Percentiles rank a stretch among this genome's conserved stretches.
phyloP scores from a whole-genome alignment of 2,329 filamentous ascomycete species.

The Parascedosporium putredinis region DNA sequence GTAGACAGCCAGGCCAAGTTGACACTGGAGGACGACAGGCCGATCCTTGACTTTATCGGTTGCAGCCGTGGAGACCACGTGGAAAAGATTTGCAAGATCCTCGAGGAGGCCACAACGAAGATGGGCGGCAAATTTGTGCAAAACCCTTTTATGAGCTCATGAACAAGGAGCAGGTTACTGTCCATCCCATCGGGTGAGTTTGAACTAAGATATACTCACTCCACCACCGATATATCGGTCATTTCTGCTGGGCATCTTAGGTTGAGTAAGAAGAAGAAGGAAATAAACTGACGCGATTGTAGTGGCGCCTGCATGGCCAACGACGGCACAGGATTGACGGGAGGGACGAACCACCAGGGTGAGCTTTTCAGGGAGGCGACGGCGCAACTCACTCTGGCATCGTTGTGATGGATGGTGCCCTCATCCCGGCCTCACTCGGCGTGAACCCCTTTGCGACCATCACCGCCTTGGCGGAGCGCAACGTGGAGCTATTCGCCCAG shows the following conservation, averaged over 20 bases:
- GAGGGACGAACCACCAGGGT: constrained; percentile 52
- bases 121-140: constrained; percentile 51
- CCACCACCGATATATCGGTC: too few species aligned
- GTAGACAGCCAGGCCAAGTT: constrained; percentile 48
- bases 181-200: constrained; percentile 52
- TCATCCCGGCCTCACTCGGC: constrained; percentile 51
- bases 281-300: constrained; percentile 8
- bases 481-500: constrained; percentile 39
- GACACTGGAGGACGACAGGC: constrained; percentile 48
- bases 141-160: constrained; percentile 48
- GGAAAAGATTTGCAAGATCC: constrained; percentile 37
- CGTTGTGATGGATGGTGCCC: constrained; percentile 50
- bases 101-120: constrained; percentile 43
- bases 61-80: constrained; percentile 46
- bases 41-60: constrained; percentile 48
- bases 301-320: constrained; percentile 52
- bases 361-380: constrained; percentile 46
- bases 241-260: too few species aligned
- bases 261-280: too few species aligned
- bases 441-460: constrained; percentile 63
- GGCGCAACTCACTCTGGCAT: constrained; percentile 44
- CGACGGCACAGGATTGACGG: constrained; percentile 44
- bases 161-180: constrained; percentile 48
- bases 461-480: constrained; percentile 55
- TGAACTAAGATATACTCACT: not conserved